phyloP scores from a whole-genome alignment of 2,329 filamentous ascomycete species.

The Macrophomina tecta region DNA sequence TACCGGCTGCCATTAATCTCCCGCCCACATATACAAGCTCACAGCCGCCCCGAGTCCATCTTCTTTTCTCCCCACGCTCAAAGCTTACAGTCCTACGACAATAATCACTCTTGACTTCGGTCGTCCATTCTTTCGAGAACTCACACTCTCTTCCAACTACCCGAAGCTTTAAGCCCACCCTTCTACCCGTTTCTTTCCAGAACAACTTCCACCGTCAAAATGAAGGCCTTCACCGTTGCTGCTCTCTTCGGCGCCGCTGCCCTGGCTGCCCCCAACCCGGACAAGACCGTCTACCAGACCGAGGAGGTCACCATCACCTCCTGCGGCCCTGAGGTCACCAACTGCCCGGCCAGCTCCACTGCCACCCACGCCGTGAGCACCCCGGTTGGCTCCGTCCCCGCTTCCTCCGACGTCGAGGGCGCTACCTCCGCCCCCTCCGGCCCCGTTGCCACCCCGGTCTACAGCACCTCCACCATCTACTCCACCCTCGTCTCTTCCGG shows the following conservation, averaged over 20 bases:
- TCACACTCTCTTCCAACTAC: conserved; percentile 31
- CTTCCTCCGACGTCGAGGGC: conserved; percentile 14
- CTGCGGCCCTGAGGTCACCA: conserved; percentile 29
- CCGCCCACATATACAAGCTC: conserved; percentile 29
- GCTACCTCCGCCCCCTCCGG: conserved; percentile 1
- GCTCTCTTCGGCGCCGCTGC: conserved; percentile 28
- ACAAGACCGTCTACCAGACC: conserved; percentile 28
- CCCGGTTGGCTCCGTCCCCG: conserved; percentile 19
- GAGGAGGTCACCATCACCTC: conserved; percentile 28
- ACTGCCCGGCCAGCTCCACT: conserved; percentile 30
- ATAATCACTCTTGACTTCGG: conserved; percentile 29
- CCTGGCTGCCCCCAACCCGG: conserved; percentile 28
- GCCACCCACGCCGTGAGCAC: conserved; percentile 23
- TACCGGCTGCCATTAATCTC: conserved; percentile 27
- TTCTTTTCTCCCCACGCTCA: conserved; percentile 27
- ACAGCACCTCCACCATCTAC: conserved; percentile 21
- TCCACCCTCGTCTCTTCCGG: conserved; percentile 14
- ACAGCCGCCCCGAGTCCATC: conserved; percentile 1
- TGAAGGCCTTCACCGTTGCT: conserved; percentile 31
- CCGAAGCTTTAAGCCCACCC: conserved; percentile 30
- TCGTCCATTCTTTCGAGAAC: conserved; percentile 30
- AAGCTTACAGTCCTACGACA: conserved; percentile 27
- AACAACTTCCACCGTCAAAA: conserved; percentile 30
- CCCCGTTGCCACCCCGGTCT: conserved; percentile 4
- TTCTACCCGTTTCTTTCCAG: conserved; percentile 25